Conservation (phyloP, 1,284 basidiomycete genomes). For the Sanghuangporus weigelae region DNA sequence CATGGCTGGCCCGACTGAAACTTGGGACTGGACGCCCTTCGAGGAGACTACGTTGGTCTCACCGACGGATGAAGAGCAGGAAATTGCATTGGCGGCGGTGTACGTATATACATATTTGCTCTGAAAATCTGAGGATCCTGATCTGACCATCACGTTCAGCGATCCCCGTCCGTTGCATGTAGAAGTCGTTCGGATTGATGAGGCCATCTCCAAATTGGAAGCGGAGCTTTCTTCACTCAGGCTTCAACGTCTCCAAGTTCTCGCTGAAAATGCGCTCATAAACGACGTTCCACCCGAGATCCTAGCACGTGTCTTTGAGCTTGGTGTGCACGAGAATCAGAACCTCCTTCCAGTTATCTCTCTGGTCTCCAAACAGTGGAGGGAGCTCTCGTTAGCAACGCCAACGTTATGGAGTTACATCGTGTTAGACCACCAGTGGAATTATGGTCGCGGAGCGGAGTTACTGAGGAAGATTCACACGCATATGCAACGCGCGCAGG, state of each 20-base stretch:
- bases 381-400: slow-evolving; percentile 24
- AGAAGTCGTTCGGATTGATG: slow-evolving; percentile 27
- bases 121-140: background rate
- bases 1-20: background rate
- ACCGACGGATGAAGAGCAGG: slow-evolving; percentile 2
- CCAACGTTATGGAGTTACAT: slow-evolving; percentile 31
- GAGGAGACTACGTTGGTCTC: slow-evolving; percentile 3
- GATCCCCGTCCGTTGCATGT: slow-evolving; percentile 24
- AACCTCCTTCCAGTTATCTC: slow-evolving; percentile 24
- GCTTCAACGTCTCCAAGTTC: slow-evolving; percentile 22
- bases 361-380: slow-evolving; percentile 29
- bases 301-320: slow-evolving; percentile 31
- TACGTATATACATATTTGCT: background rate
- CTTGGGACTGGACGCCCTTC: slow-evolving; percentile 17
- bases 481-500: slow-evolving; percentile 27
- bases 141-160: background rate
- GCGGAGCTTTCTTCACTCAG: slow-evolving; percentile 23
- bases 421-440: slow-evolving; percentile 26
- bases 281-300: slow-evolving; percentile 29
- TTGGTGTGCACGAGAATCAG: slow-evolving; percentile 27
- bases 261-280: slow-evolving; percentile 28
- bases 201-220: slow-evolving; percentile 25
- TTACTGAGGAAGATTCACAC: slow-evolving; percentile 27
- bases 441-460: slow-evolving; percentile 23
- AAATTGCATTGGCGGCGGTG: background rate